Evolutionary conservation across 495 filamentous ascomycete genomes (phyloP).

Genomic region (Haplographium delicatum): DNA sequence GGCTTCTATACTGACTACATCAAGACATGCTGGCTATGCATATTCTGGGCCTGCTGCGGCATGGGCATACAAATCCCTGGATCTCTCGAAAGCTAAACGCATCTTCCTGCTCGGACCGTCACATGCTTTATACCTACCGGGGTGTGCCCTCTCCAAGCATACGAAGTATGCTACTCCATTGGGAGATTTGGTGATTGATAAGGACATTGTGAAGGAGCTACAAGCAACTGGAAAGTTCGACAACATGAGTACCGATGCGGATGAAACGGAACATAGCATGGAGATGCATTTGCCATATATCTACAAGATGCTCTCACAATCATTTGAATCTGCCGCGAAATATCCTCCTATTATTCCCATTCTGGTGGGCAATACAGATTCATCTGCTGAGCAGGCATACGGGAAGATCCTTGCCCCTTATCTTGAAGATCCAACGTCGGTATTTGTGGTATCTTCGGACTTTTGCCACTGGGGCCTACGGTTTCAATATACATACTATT

Average conservation of each 20-base stretch:
- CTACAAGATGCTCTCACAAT: constrained; percentile 70
- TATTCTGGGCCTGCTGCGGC: constrained; percentile 94
- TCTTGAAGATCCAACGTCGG: constrained; percentile 66
- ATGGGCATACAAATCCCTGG: constrained; percentile 89
- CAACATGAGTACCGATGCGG: constrained; percentile 62
- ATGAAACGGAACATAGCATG: constrained; percentile 89
- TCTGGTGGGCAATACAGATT: constrained; percentile 72
- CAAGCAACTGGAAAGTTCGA: constrained; percentile 59
- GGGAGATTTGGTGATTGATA: constrained; percentile 72
- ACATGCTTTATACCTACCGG: constrained; percentile 76
- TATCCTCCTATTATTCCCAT: constrained; percentile 82
- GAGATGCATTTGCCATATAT: constrained; percentile 97
- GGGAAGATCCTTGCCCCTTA: constrained; percentile 74
- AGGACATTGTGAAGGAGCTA: constrained; percentile 56
- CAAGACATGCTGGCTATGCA: constrained; percentile 89
- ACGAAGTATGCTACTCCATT: constrained; percentile 79
- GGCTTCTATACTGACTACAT: constrained; percentile 4
- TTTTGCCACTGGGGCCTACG: constrained; percentile 95
- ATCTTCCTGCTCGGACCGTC: constrained; percentile 94
- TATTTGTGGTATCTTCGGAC: constrained; percentile 87
- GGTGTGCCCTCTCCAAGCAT: constrained; percentile 71
- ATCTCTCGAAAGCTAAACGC: constrained; percentile 79
- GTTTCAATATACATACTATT: constrained; percentile 83
- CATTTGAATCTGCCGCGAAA: constrained; percentile 36
- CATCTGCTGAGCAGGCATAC: constrained; percentile 59